phyloP scores from a whole-genome alignment of 2,329 filamentous ascomycete genomes.

The Helotiales sp. region DNA sequence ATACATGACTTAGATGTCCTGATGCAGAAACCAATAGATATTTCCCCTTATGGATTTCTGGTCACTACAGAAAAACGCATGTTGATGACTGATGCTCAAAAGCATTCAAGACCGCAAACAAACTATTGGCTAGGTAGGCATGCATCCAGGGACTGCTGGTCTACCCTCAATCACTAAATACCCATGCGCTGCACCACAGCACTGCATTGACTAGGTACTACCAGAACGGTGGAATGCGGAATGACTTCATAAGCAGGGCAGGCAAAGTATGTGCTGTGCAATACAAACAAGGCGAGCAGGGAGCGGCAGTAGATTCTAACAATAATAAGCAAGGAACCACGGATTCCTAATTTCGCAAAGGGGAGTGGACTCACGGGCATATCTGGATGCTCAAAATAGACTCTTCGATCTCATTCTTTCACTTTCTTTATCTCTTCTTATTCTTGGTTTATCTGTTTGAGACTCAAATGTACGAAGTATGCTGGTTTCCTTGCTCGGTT shows the following conservation, averaged over 20 bases:
- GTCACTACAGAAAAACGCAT: not conserved
- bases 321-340: not conserved
- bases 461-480: too few species aligned
- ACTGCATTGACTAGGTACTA: not conserved
- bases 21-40: not conserved
- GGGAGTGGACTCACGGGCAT: not conserved
- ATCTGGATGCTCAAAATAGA: not conserved
- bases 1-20: not conserved
- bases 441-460: too few species aligned
- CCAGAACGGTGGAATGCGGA: conserved; percentile 3
- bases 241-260: conserved; percentile 5
- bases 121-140: not conserved
- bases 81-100: conserved; percentile 1
- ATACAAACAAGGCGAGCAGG: conserved; percentile 7
- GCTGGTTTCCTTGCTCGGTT: not conserved
- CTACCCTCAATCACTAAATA: not conserved
- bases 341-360: not conserved
- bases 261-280: not conserved
- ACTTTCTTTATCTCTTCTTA: not conserved
- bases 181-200: too few species aligned
- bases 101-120: not conserved
- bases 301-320: not conserved
- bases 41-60: not conserved
- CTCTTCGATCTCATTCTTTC: not conserved
- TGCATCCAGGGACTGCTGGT: not conserved